These are phyloP conservation scores for Phaeodactylum tricornutum DNA, from an alignment of 108 stramenopile species.

Conservation along the genomic window DNA sequence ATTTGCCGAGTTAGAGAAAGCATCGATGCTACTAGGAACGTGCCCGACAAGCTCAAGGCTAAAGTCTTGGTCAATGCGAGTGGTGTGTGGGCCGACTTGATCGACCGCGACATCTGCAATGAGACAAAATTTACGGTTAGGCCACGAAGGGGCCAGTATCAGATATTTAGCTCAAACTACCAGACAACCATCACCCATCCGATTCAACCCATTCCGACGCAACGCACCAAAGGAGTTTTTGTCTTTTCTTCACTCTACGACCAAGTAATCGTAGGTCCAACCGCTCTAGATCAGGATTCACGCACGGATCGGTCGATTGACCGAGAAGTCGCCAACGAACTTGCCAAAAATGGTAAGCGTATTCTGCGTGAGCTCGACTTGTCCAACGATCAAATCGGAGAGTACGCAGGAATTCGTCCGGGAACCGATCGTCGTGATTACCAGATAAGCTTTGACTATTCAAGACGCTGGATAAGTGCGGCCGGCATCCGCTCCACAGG, in stretches of 20 bases:
- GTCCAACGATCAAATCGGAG: constrained; percentile 39
- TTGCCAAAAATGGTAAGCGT: constrained; percentile 24
- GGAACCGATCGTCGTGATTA: constrained; percentile 66
- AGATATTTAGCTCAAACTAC: constrained; percentile 23
- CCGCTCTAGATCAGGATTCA: constrained; percentile 57
- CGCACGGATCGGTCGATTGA: constrained; percentile 39
- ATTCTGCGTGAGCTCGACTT: constrained; percentile 24
- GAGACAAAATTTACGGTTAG: constrained; percentile 22
- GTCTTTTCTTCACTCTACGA: constrained; percentile 65
- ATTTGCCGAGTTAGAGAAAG: constrained; percentile 8
- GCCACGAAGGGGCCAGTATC: constrained; percentile 67
- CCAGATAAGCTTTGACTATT: constrained; percentile 39
- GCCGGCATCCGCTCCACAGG: constrained; percentile 79
- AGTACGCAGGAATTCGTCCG: constrained; percentile 76
- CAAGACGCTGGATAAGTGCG: constrained; percentile 44
- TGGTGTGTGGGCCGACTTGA: constrained; percentile 38
- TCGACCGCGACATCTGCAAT: constrained; percentile 18
- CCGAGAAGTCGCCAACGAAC: constrained; percentile 22
- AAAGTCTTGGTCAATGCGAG: constrained; percentile 50
- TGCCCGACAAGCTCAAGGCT: constrained; percentile 11
- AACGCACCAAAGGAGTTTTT: constrained; percentile 70
- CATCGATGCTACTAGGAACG: background rate
- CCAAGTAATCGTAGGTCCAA: constrained; percentile 80
- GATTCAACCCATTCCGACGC: constrained; percentile 73
- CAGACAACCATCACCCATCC: constrained; percentile 36